These are phyloP conservation scores for Rasamsonia emersonii DNA, from an alignment of 2,329 filamentous ascomycete genomes.

Conservation along the genomic window DNA sequence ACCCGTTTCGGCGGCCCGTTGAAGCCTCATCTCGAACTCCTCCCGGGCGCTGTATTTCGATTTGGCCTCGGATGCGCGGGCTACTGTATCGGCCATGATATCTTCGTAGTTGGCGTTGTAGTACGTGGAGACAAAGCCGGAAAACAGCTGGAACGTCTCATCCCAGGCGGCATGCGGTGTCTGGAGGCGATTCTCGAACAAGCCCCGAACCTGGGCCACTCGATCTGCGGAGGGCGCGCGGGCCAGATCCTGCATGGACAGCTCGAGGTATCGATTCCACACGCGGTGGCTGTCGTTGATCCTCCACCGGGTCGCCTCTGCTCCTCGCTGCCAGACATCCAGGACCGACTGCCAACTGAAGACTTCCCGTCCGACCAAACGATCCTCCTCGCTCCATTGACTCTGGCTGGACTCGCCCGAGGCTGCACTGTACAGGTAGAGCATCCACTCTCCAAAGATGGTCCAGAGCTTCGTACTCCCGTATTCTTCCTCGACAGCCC, in stretches of 20 bases:
- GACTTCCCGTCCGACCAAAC: conserved; percentile 48
- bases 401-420: conserved; percentile 31
- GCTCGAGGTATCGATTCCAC: conserved; percentile 53
- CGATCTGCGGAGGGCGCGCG: conserved; percentile 40
- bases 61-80: conserved; percentile 45
- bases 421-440: conserved; percentile 47
- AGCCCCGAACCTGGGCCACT: conserved; percentile 38
- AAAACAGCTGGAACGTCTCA: conserved; percentile 51
- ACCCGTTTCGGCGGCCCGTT: conserved; percentile 42
- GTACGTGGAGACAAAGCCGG: conserved; percentile 50
- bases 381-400: conserved; percentile 49
- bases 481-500: conserved; percentile 53
- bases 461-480: conserved; percentile 53
- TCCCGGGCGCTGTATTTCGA: conserved; percentile 45
- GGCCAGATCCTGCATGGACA: conserved; percentile 46
- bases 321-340: conserved; percentile 48
- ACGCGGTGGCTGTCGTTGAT: conserved; percentile 53
- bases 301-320: conserved; percentile 50
- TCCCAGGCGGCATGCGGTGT: conserved; percentile 53
- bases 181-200: conserved; percentile 48
- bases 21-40: conserved; percentile 45
- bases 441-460: conserved; percentile 55
- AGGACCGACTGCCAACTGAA: conserved; percentile 50
- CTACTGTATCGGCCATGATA: conserved; percentile 48
- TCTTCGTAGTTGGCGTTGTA: conserved; percentile 47